phyloP scores from a whole-genome alignment of 257 asterid genomes.

The Ocimum tenuiflorum region DNA sequence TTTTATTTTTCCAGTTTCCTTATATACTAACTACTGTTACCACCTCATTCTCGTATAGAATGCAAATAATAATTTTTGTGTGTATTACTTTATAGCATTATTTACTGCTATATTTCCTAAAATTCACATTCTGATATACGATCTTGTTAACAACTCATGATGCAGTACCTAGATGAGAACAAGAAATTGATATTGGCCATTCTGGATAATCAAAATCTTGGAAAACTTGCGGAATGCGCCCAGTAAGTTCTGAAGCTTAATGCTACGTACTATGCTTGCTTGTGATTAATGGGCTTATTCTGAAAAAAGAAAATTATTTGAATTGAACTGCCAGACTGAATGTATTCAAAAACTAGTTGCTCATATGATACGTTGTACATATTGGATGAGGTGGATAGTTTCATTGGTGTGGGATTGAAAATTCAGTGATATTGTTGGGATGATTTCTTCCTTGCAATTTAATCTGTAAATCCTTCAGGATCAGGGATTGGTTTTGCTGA shows the following conservation, averaged over 20 bases:
- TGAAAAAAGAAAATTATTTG: neutral
- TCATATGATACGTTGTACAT: neutral
- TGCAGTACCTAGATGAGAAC: slow-evolving; percentile 95
- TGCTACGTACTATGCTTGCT: neutral
- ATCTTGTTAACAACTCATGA: slow-evolving; percentile 14
- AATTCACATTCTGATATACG: slow-evolving; percentile 1
- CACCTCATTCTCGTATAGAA: slow-evolving; percentile 3
- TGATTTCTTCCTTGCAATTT: neutral
- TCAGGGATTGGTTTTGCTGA: neutral
- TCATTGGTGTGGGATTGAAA: neutral
- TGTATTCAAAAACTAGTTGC: neutral
- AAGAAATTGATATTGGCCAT: slow-evolving; percentile 88
- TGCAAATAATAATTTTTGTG: neutral
- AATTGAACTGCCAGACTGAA: neutral
- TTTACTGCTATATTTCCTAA: neutral
- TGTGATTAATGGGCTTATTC: neutral
- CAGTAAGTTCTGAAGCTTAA: slow-evolving; percentile 49
- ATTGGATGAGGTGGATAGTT: too few species aligned
- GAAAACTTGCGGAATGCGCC: slow-evolving; percentile 91
- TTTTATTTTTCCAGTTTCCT: neutral
- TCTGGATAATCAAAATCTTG: slow-evolving; percentile 90
- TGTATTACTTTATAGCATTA: neutral
- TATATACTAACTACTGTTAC: neutral
- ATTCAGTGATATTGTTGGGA: too few species aligned
- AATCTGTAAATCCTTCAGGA: neutral